Evolutionary conservation across 257 asterid species (phyloP).

Genomic region (Solanum pimpinellifolium): DNA sequence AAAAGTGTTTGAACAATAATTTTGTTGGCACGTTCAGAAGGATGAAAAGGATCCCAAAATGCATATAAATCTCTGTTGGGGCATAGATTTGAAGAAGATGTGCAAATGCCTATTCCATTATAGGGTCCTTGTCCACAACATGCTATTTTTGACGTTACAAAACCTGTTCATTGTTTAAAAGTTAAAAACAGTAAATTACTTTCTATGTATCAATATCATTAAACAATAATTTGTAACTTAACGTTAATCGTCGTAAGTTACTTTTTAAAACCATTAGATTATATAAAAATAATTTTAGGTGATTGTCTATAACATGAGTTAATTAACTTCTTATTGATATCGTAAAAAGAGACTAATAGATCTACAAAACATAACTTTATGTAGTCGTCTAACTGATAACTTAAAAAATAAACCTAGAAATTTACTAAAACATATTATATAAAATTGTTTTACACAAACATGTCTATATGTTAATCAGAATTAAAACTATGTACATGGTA

Average conservation of each 20-base stretch:
- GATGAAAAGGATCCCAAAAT: constrained; percentile 45
- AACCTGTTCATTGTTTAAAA: constrained; percentile 7
- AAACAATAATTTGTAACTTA: too few species aligned
- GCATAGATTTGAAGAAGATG: constrained; percentile 20
- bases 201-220: background rate
- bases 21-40: constrained; percentile 31
- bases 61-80: constrained; percentile 20
- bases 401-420: background rate
- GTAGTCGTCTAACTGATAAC: background rate
- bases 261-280: background rate
- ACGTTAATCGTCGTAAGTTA: background rate
- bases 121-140: constrained; percentile 44
- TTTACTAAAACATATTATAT: background rate
- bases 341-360: background rate
- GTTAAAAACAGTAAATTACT: background rate
- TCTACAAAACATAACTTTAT: background rate
- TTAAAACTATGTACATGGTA: too few species aligned
- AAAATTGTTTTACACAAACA: background rate
- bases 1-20: constrained; percentile 20
- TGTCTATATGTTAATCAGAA: background rate
- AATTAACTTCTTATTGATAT: background rate
- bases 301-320: background rate
- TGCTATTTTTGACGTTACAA: constrained; percentile 26
- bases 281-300: background rate
- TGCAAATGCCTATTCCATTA: constrained; percentile 37